A percentile compares a stretch with the other conserved stretches of the same genome.
These are phyloP conservation scores for Exserohilum rostratum DNA, from an alignment of 2,329 filamentous ascomycete genomes.

Conservation along the genomic window DNA sequence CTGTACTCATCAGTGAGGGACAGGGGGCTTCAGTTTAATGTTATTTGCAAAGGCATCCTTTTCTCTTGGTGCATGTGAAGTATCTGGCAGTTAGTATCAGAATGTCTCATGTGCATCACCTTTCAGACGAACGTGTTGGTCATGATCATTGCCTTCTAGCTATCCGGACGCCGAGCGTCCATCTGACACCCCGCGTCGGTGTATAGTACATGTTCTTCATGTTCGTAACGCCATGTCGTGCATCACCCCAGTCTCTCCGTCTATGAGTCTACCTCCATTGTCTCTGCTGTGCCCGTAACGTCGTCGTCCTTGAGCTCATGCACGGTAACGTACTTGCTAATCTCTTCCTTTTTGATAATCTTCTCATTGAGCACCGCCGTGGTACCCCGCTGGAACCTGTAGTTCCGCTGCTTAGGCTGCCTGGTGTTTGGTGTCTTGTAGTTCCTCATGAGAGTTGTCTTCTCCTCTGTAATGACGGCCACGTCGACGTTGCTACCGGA, in stretches of 20 bases:
- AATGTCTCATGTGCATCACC: not conserved
- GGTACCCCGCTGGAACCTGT: slow-evolving; percentile 88
- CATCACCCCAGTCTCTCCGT: not conserved
- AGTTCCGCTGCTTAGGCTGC: slow-evolving; percentile 89
- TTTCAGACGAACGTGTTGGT: slow-evolving; percentile 2
- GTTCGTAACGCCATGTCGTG: slow-evolving; percentile 24
- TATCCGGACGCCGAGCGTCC: slow-evolving; percentile 9
- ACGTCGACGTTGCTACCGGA: slow-evolving; percentile 98
- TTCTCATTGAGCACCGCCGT: slow-evolving; percentile 96
- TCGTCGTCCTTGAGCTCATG: slow-evolving; percentile 78
- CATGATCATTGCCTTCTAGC: slow-evolving; percentile 25
- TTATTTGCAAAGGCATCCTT: not conserved
- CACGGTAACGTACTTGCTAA: slow-evolving; percentile 91
- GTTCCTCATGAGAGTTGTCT: slow-evolving; percentile 91
- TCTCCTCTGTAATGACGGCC: slow-evolving; percentile 91
- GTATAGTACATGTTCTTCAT: slow-evolving; percentile 29
- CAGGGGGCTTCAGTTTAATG: not conserved
- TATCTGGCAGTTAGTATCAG: not conserved
- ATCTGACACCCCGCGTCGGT: slow-evolving; percentile 8
- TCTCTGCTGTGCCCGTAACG: slow-evolving; percentile 64
- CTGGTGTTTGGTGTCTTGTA: slow-evolving; percentile 93
- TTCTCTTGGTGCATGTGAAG: not conserved
- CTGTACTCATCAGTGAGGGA: not conserved
- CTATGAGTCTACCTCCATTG: slow-evolving; percentile 67
- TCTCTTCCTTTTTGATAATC: slow-evolving; percentile 90